phyloP scores from a whole-genome alignment of 345 rosid genomes.

The Hibiscus mutabilis region DNA sequence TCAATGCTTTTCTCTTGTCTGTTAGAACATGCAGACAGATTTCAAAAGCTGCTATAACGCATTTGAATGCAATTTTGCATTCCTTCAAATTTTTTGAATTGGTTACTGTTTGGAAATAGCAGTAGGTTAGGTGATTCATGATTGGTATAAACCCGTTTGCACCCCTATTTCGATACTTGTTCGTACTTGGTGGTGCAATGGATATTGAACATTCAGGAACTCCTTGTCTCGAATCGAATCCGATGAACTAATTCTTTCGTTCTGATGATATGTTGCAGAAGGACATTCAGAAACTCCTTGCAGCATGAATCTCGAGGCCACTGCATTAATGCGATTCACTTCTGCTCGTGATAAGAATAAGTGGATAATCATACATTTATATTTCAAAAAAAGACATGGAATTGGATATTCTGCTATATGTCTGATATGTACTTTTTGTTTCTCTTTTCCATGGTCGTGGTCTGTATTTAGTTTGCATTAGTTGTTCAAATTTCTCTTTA shows the following conservation, averaged over 20 bases:
- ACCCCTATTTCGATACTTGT: background rate
- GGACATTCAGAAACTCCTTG: conserved; percentile 60
- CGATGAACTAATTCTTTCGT: background rate
- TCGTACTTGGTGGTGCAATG: background rate
- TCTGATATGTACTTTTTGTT: background rate
- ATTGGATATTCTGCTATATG: background rate
- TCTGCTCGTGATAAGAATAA: background rate
- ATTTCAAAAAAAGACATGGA: conserved; percentile 8
- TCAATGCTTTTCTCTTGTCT: background rate
- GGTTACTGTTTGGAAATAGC: background rate
- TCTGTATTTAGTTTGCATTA: background rate
- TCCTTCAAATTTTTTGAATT: background rate
- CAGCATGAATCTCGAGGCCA: conserved; percentile 25
- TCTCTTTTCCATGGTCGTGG: background rate
- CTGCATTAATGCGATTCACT: background rate
- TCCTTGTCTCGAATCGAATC: background rate
- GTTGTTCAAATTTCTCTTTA: background rate
- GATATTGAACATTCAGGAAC: background rate
- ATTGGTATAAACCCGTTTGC: background rate
- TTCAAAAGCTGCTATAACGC: background rate
- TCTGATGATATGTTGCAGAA: conserved; percentile 32
- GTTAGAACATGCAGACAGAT: too few relatives aligned
- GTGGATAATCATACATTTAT: background rate
- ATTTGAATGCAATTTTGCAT: background rate
- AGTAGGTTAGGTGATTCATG: background rate